Percentiles rank a stretch among this genome's conserved stretches.
phyloP scores from a whole-genome alignment of 805 yeast species.

The Saccharomycopsis sp. region DNA sequence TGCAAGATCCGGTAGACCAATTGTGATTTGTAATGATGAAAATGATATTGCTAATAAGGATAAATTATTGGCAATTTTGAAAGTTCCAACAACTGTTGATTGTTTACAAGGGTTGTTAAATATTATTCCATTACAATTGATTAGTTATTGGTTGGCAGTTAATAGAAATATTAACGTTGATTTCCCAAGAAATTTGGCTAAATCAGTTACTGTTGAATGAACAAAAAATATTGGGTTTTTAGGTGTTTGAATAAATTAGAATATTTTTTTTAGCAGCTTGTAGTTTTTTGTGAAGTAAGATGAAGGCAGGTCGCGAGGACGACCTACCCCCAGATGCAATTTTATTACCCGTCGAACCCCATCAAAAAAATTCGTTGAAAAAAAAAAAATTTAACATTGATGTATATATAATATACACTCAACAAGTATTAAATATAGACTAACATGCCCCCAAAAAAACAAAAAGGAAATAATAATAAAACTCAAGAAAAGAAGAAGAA shows the following conservation, averaged over 20 bases:
- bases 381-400: no score
- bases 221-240: no score
- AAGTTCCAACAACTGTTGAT: constrained; percentile 93
- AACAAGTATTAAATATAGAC: neutral
- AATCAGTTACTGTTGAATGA: constrained; percentile 85
- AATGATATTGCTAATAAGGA: constrained; percentile 58
- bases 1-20: constrained; percentile 96
- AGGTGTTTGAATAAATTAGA: no score
- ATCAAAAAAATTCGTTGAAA: no score
- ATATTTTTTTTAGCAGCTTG: no score
- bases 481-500: constrained; percentile 48
- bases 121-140: constrained; percentile 89
- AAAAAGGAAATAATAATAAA: constrained; percentile 50
- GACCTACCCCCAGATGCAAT: no score
- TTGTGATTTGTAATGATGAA: constrained; percentile 80
- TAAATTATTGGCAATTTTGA: constrained; percentile 61
- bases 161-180: constrained; percentile 94
- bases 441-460: constrained; percentile 78
- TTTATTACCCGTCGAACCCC: no score
- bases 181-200: constrained; percentile 97
- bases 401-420: no score
- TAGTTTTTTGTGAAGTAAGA: no score
- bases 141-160: constrained; percentile 95
- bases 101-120: constrained; percentile 95
- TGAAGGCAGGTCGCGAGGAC: no score